Base-by-base conservation (phyloP, 2,329 filamentous ascomycete species). In the Fusarium veterinarium region DNA sequence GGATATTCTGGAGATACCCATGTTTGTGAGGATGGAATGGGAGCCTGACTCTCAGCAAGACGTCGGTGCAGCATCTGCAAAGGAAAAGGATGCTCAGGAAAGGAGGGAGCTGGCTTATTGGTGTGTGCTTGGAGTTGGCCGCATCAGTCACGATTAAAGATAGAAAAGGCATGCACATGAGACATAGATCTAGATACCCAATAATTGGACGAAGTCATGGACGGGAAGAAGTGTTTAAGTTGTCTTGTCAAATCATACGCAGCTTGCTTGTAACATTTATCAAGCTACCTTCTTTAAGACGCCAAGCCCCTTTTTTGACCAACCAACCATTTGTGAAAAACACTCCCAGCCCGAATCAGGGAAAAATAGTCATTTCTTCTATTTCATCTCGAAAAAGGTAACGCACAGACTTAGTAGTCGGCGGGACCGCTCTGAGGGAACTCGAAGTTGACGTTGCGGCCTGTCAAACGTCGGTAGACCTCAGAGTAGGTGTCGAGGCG, bases 401-500 rank as follows among this genome's bases (percentile, higher is more conserved):
- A 49, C n/a, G 67, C 63, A 48, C 64, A 51, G 74, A 81, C 88
- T 89, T 96, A 97, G 88, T 93, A 97, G 84, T 97, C 95, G 79
- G 90, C 81, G 82, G 88, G 85, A 82, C 88, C 88, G 83, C 89
- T 90, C 89, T 97, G 93, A 81, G 96, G 96, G 92, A 99, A 99
- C 92, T 99, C 96, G 84, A 99, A 99, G 87, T 92, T 91, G 84
- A 98, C 96, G 84, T 91, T 91, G 88, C 97, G 96, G 87, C 96
- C 96, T 75, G 96, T 99, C 84, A 99, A 90, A 83, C 94, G 92
- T 87, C 95, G 94, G 93, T 99, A 99, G 84, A 99, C 96, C 92
- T 99, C 96, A 77, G 94, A 94, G 91, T 99, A 99, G 85, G 95
- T 98, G 88, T 99, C 96, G 81, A 99, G 94, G 86, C 96, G 92